Evolutionary conservation across 495 filamentous ascomycete species (phyloP), one percentile per base, ranked within the genome.

Genomic region (Ramalina intermedia): DNA sequence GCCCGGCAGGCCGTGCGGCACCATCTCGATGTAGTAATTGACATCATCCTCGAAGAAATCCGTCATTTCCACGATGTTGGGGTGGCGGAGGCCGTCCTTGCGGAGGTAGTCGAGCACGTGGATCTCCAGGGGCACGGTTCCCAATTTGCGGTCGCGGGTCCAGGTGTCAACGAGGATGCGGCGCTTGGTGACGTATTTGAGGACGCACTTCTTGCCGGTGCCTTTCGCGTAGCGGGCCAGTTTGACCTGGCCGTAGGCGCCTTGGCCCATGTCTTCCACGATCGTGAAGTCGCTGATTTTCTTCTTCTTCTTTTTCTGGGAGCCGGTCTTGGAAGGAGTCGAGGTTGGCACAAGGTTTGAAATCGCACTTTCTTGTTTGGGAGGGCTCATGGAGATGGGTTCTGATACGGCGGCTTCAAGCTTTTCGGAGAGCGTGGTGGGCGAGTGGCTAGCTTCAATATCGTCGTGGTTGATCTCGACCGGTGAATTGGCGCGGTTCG

Each of bases 11-110:
- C 91, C 91, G 55, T 98, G 91, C 12, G 91, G 91, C 6, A 85
- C 71, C 91, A 96, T 98, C 60, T 96, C 93, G 57, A 99, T 99
- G 59, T 99, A 96, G 62, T 99, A 99, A 57, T 99, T 96, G 60
- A 87, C 70, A 51, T 94, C 86, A 48, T 99, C 93, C 62, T 99
- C 91, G 61, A 99, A 99, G 66, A 96, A 99, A 50, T 93, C 89
- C 35, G 83, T 79, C 93, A 99, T 96, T 67, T 96, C 91, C 24
- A 99, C 87, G 51, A 99, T 95, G 58, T 96, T 96, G 21, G 87
- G 84, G 59, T 99, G 91, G 56, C 78, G 82, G 37, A 89, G 70
- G 23, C 85, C 89, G 54, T 94, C 87, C 4, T 84, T 74, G 27
- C 87, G 80, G 1, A 99, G 79, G 60, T 89, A 99, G 62, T 99